Evolutionary conservation across 495 filamentous ascomycete species (phyloP).

Genomic region (Podospora pseudocomata): DNA sequence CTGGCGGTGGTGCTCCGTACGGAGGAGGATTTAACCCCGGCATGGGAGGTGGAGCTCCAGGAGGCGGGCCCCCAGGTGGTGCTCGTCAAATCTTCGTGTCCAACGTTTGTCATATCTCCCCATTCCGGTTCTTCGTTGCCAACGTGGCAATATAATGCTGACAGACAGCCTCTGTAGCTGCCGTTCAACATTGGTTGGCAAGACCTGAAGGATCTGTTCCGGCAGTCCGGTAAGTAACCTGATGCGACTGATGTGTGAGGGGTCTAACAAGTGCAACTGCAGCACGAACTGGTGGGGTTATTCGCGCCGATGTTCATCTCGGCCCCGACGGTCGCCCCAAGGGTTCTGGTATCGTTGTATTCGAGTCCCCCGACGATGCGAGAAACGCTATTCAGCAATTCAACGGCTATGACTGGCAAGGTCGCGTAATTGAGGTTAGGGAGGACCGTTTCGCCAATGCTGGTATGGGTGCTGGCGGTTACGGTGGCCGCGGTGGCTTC

Average conservation of each 20-base stretch:
- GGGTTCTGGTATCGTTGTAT: constrained; percentile 94
- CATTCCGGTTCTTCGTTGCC: constrained; percentile 21
- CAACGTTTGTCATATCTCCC: constrained; percentile 75
- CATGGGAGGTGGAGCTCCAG: constrained; percentile 42
- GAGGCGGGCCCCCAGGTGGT: constrained; percentile 50
- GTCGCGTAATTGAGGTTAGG: constrained; percentile 85
- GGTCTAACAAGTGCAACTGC: constrained; percentile 5
- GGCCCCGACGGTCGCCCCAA: constrained; percentile 91
- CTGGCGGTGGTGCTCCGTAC: constrained; percentile 41
- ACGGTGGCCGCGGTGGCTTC: constrained; percentile 44
- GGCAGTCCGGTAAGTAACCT: constrained; percentile 80
- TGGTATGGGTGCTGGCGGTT: constrained; percentile 54
- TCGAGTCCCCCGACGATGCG: constrained; percentile 90
- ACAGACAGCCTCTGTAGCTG: constrained; percentile 55
- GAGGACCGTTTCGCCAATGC: constrained; percentile 89
- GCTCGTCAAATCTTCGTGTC: constrained; percentile 91
- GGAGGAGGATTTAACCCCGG: constrained; percentile 42
- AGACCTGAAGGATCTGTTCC: constrained; percentile 98
- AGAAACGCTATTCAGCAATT: constrained; percentile 94
- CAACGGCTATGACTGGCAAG: constrained; percentile 99
- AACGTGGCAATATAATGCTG: constrained; percentile 37
- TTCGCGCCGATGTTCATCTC: constrained; percentile 93
- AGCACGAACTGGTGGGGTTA: constrained; percentile 72
- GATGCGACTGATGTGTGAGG: not conserved
- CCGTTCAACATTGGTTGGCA: constrained; percentile 98